Base-by-base conservation (phyloP, 331 rosid genomes). In the Quercus lobata region DNA sequence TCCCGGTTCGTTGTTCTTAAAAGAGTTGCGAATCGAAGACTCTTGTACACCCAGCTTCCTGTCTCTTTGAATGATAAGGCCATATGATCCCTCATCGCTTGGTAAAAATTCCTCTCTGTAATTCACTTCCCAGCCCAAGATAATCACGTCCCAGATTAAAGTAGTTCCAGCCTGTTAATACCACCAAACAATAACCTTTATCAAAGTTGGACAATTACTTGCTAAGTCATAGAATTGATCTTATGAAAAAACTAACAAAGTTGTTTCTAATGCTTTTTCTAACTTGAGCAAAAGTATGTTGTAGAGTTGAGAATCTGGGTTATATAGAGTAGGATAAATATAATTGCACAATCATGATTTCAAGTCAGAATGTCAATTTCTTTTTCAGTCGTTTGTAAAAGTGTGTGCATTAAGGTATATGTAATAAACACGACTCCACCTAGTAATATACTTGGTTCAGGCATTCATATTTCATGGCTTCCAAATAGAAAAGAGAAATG, bases 81-180 rank as follows among this genome's bases (percentile, higher is more conserved):
- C 92, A 84, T 94, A 94, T 0, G 97, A 92, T 24, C 91, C 98
- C 74, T 92, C 97, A 60, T 91, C 92, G 2, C 14, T 79, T 0
- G 98, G 98, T 58, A 86, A 85, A 82, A 92, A 94, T 76, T 94
- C 97, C 79, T 91, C 98, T 81, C 85, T 91, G 90, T 92, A 94
- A 76, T 81, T 91, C 73, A 94, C 92, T 65, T 92, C 98, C 98
- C 98, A 91, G 3, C 97, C 97, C 82, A 92, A 55, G 46, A 91
- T 91, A 35, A 78, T 75, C 82, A 92, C 29, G 72, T 94, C 98
- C 98, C 98, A 94, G 19, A 92, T 74, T 71, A 91, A 21, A 5
- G 83, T 84, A 77, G 71, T 79, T 60, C 90, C 92, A 78, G 75
- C 91, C 98, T 92, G 85, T 82, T 65, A 1, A 86, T 11, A 62